Conservation (phyloP, 495 filamentous ascomycete genomes). For the Rhypophila decipiens region DNA sequence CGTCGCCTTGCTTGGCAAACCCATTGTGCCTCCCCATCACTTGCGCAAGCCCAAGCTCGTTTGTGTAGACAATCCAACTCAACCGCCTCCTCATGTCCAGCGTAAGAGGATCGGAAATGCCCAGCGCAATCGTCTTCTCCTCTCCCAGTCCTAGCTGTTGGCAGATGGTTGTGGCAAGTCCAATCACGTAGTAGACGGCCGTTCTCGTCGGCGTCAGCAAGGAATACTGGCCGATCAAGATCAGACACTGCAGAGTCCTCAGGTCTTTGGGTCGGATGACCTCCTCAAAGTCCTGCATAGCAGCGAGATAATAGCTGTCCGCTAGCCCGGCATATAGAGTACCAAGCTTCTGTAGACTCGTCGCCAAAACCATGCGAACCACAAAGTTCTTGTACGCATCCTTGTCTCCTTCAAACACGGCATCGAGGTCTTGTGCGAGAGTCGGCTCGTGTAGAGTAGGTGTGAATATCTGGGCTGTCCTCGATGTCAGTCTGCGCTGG, state of each 20-base stretch:
- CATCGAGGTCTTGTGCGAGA: slow-evolving; percentile 67
- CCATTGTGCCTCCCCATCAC: slow-evolving; percentile 77
- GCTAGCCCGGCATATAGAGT: slow-evolving; percentile 72
- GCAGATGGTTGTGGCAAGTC: slow-evolving; percentile 74
- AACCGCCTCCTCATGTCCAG: slow-evolving; percentile 83
- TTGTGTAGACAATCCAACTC: slow-evolving; percentile 76
- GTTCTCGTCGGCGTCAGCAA: slow-evolving; percentile 84
- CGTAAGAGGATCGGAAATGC: slow-evolving; percentile 55
- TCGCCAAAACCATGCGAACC: slow-evolving; percentile 81
- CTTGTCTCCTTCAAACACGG: slow-evolving; percentile 66
- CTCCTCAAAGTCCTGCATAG: slow-evolving; percentile 70
- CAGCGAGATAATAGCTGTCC: slow-evolving; percentile 86
- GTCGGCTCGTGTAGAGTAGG: slow-evolving; percentile 79
- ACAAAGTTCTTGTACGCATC: slow-evolving; percentile 83
- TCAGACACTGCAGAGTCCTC: slow-evolving; percentile 82
- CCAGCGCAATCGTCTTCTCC: slow-evolving; percentile 69
- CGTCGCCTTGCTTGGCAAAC: slow-evolving; percentile 70
- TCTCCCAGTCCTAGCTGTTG: slow-evolving; percentile 80
- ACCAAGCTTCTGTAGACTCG: slow-evolving; percentile 84
- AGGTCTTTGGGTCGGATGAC: slow-evolving; percentile 75
- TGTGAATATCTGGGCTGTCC: slow-evolving; percentile 71
- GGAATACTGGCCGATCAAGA: slow-evolving; percentile 85
- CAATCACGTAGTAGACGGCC: slow-evolving; percentile 84
- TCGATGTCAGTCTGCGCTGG: slow-evolving; percentile 3
- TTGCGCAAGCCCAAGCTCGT: slow-evolving; percentile 84